Base-by-base conservation (phyloP, 441 rosid species). In the Flueggea neowawraea region DNA sequence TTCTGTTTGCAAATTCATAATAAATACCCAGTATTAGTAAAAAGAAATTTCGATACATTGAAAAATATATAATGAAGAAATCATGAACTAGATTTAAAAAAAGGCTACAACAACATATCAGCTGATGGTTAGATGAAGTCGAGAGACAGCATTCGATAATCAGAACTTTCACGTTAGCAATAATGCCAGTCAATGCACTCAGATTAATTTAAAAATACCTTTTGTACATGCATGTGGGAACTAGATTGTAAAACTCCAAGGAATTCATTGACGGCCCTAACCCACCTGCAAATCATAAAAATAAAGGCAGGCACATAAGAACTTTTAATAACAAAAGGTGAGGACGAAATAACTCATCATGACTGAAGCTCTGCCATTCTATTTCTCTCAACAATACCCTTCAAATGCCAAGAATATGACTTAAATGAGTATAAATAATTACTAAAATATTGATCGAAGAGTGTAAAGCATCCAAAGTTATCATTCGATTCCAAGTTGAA, bases 211-310 rank as follows among this genome's bases (percentile, higher is more conserved):
- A 58, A 11, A 55, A 10, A 13, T 73, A 90, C 96, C 92, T 82
- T 82, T 64, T 76, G 85, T 39, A 73, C 68, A 62, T 82, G 88
- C 83, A 85, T 88, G 56, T 66, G 51, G 10, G 75, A 77, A 69
- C 91, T 81, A 51, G 84, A 62, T 65, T 75, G 78, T 36, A 90
- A 84, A 17, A 75, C 77, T n/a, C 68, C 61, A 59, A 90, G 89
- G 80, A 79, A 88, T 72, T 93, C 97, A 56, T 75, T 68, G 44
- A 75, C 76, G 60, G 94, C 97, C 65, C 92, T 82, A 36, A 90
- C 92, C 97, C 98, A 90, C 96, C 97, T 90, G 81, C 72, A 64
- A 62, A 62, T 13, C 44, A 54, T 61, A 31, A 61, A n/a, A 5
- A 61, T n/a, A 36, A 36, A 57, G 31, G 16, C 10, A 41, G 5